Percentiles rank a stretch among this genome's conserved stretches.
Evolutionary conservation across 495 filamentous ascomycete species (phyloP).

Genomic region (Hapsidospora chrysogenum): DNA sequence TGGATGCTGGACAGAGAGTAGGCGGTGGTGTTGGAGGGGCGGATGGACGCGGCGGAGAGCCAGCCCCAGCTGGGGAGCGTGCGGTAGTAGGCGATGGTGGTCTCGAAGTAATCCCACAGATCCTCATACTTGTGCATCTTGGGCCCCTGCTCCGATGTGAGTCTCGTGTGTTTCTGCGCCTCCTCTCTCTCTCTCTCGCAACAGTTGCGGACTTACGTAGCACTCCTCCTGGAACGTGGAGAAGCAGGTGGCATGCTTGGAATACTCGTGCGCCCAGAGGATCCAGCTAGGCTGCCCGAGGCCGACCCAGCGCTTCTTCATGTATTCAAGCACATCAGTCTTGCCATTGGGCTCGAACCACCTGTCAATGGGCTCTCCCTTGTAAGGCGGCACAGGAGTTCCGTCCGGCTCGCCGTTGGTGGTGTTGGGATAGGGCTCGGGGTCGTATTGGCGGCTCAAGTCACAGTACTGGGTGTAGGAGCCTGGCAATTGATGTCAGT

Average conservation of each 20-base stretch:
- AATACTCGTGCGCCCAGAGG: conserved; percentile 39
- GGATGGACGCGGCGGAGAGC: conserved; percentile 19
- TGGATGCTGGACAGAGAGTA: conserved; percentile 24
- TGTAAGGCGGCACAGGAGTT: conserved; percentile 26
- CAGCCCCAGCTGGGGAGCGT: conserved; percentile 25
- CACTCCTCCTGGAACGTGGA: conserved; percentile 32
- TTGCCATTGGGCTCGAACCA: conserved; percentile 28
- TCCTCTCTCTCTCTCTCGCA: too few relatives aligned
- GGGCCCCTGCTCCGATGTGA: conserved; percentile 10
- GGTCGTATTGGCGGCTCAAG: conserved; percentile 33
- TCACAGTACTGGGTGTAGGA: conserved; percentile 40
- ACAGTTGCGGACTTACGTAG: conserved; percentile 17
- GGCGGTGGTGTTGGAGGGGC: conserved; percentile 16
- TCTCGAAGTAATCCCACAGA: conserved; percentile 29
- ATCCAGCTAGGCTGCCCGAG: conserved; percentile 22
- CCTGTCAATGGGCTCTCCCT: conserved; percentile 22
- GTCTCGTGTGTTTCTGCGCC: too few relatives aligned
- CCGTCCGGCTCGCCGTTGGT: conserved; percentile 23
- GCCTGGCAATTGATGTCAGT: conserved; percentile 11
- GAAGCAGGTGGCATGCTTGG: conserved; percentile 39
- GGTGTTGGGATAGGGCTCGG: conserved; percentile 31
- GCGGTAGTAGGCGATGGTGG: conserved; percentile 20
- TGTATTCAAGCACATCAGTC: conserved; percentile 28
- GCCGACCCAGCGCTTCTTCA: conserved; percentile 33
- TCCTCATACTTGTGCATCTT: conserved; percentile 23